Conservation (phyloP, 225 moss, liverwort and hornwort species). For the Thuidium tamariscinum region DNA sequence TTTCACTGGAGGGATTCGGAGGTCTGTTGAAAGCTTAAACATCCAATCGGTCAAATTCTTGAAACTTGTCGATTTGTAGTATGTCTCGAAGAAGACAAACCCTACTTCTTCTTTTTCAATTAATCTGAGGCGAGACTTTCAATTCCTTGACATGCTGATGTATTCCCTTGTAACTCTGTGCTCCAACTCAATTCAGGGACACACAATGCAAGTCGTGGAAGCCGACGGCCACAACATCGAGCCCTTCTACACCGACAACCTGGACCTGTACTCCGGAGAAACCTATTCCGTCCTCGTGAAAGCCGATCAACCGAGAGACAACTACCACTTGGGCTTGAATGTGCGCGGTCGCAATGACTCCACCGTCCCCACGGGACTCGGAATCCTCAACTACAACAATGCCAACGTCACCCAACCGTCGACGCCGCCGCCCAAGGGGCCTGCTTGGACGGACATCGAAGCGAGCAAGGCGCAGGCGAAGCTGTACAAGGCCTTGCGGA, state of each 20-base stretch:
- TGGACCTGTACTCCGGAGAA: conserved; percentile 42
- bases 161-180: background rate
- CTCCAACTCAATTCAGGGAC: background rate
- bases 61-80: background rate
- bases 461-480: conserved; percentile 28
- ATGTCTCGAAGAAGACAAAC: background rate
- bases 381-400: conserved; percentile 21
- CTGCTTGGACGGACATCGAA: conserved; percentile 14
- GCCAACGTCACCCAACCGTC: background rate
- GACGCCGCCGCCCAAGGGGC: conserved; percentile 16
- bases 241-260: conserved; percentile 28
- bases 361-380: conserved; percentile 7
- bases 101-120: background rate
- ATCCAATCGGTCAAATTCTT: background rate
- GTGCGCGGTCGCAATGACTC: conserved; percentile 33
- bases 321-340: conserved; percentile 55
- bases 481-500: conserved; percentile 1
- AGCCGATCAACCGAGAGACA: background rate
- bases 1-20: background rate
- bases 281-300: conserved; percentile 29
- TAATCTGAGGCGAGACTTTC: background rate
- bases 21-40: background rate
- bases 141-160: background rate
- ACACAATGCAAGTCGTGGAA: conserved; percentile 39
- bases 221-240: conserved; percentile 37